phyloP scores from a whole-genome alignment of 352 stramenopile genomes.

The Phytopythium ostracodes region DNA sequence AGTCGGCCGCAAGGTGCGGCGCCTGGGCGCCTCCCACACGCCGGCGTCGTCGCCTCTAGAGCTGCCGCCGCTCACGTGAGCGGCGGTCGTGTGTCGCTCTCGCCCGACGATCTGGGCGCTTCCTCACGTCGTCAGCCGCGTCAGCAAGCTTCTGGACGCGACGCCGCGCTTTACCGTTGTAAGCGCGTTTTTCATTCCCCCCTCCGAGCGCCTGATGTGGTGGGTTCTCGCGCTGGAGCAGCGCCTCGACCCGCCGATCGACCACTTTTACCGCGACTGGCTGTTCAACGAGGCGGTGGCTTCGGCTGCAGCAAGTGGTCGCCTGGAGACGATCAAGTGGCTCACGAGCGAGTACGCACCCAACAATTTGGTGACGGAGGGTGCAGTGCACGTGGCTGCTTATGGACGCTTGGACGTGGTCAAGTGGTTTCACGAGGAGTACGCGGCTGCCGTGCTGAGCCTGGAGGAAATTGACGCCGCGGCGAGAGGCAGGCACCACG shows the following conservation, averaged over 20 bases:
- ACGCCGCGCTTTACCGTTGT: background rate
- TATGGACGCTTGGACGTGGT: background rate
- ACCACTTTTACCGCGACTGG: slow-evolving; percentile 1
- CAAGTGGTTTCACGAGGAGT: background rate
- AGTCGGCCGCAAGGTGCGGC: background rate
- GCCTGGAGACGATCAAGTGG: background rate
- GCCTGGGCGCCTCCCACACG: background rate
- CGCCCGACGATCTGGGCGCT: background rate
- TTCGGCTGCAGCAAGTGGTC: background rate
- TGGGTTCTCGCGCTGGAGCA: background rate
- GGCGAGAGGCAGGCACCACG: background rate
- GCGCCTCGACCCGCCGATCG: background rate
- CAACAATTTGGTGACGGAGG: background rate
- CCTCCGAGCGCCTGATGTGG: background rate
- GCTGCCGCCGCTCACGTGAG: background rate
- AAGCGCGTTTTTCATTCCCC: background rate
- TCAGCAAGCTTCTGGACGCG: background rate
- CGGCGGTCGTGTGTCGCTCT: background rate
- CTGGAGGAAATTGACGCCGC: background rate
- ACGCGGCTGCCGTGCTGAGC: background rate
- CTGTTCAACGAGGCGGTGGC: background rate
- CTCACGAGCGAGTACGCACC: background rate
- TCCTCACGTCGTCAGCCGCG: background rate
- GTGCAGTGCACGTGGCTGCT: background rate
- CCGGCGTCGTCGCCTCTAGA: background rate